Base-by-base conservation (phyloP, 2,329 filamentous ascomycete species). In the Leptographium lundbergii region DNA sequence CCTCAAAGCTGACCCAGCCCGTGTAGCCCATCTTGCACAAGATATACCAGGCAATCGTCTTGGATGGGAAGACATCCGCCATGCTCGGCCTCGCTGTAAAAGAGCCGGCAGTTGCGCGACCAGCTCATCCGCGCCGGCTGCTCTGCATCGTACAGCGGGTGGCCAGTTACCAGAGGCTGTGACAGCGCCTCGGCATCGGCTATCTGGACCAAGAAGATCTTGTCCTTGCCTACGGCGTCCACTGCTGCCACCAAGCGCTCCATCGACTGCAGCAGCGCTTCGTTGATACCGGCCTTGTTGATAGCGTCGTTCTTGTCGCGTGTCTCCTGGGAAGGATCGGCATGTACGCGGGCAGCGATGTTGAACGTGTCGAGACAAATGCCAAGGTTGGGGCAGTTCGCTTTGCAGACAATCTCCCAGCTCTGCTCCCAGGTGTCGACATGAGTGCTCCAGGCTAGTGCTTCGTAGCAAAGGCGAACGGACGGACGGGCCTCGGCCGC, bases 291-390 rank as follows among this genome's bases (percentile, higher is more conserved):
- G 13, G 2, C 14, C 13, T 42, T 14, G 39, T 42, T 13, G 11
- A 19, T 19, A 17, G 39, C 39, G 6, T 14, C 39, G 13, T 17
- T 14, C 5, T 17, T 42, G 39, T 13, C 39, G 11, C 13, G 39
- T 17, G 14, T 42, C 39, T 42, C 39, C 39, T 17, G 17, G 39
- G 39, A 13, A 42, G 39, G 39, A 42, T 42, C 39, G 63, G 85
- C 82, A 63, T 76, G 85, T 29, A 82, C 75, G 1, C 78, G 68
- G 1, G 76, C 82, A 0, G 81, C 77, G 55, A 86, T 80, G 66
- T 86, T 83, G 70, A 84, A 86, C 0, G 80, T 83, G 66, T 86
- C 82, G 19, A 86, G 70, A 65, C 81, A 84, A 39, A 84, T 71
- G 1, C 82, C 82, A 61, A 86, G 82, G 65, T 85, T 86, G 0